Evolutionary conservation across 805 yeast species (phyloP).

Genomic region (Schwanniomyces vanrijiae): DNA sequence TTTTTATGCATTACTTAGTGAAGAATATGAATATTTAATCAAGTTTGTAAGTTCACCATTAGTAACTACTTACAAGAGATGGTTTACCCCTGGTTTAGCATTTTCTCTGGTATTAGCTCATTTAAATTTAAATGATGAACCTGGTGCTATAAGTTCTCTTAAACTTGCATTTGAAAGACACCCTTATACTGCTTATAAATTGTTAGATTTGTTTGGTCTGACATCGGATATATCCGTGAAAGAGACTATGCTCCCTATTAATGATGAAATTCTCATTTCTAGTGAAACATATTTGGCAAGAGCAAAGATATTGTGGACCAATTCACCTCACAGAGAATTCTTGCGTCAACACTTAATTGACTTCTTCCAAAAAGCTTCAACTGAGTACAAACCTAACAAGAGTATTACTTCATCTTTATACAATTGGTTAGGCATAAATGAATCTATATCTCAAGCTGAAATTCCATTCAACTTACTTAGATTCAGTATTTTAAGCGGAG

Average conservation of each 20-base stretch:
- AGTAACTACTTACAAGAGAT: constrained; percentile 54
- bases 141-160: constrained; percentile 50
- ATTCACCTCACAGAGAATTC: constrained; percentile 45
- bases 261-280: constrained; percentile 39
- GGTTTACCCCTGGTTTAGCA: constrained; percentile 74
- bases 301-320: constrained; percentile 56
- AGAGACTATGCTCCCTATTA: constrained; percentile 21
- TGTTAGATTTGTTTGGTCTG: constrained; percentile 51
- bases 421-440: constrained; percentile 8
- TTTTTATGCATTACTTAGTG: constrained; percentile 66
- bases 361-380: constrained; percentile 12
- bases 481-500: constrained; percentile 70
- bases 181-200: constrained; percentile 55
- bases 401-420: constrained; percentile 12
- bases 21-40: constrained; percentile 61
- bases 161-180: constrained; percentile 51
- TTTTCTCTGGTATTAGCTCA: constrained; percentile 68
- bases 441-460: constrained; percentile 11
- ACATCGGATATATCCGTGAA: constrained; percentile 10
- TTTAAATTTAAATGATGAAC: constrained; percentile 39
- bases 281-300: constrained; percentile 61
- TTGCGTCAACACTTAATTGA: constrained; percentile 41
- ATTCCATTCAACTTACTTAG: constrained; percentile 65
- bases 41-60: constrained; percentile 58
- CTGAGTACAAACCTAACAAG: background rate